Evolutionary conservation across 2,329 filamentous ascomycete species (phyloP), one percentile per base, ranked within the genome.

Genomic region (Purpureocillium takamizusanense): DNA sequence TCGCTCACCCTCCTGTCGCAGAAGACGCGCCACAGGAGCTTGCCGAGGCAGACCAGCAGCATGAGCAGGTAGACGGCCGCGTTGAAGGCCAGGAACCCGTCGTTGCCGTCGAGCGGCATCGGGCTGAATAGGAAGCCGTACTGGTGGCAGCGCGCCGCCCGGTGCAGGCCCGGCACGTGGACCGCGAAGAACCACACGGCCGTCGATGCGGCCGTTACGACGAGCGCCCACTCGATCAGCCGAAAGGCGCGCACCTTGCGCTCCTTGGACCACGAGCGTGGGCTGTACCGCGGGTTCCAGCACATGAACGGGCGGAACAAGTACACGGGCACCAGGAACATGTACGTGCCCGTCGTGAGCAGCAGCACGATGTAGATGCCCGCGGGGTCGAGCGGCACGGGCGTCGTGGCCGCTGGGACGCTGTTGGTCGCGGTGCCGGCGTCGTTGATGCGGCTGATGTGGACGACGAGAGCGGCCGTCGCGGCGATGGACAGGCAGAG

Each of bases 301-400:
- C 55, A 49, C 2, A 56, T 57, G 16, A 59, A 28, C 2, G 46
- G 36, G 17, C 52, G 55, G 58, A 57, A 61, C n/a, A 53, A 30
- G 31, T 56, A 54, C 5, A 61, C 42, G 3, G 60, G 59, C 8
- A 62, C 49, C 4, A 56, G 39, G 30, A 59, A 54, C 3, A 61
- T 23, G 39, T 52, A 55, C 31, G 49, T 45, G 7, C 59, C 57
- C 28, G 52, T 54, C 1, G 50, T 40, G 4, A 62, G 48, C 2
- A 61, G 45, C 4, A 60, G 47, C 1, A 55, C 38, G 23, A 62
- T 44, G 42, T 59, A 60, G 1, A 57, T 50, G 30, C 61, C 59
- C 1, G 53, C 49, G 0, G 58, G 45, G 30, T 55, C 40, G 13
- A 60, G 42, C 1, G 36, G 13, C 13, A 6, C 28, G n/a, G n/a